Percentiles rank a stretch among this genome's conserved stretches.
These are phyloP conservation scores for Chlorociboria aeruginascens DNA, from an alignment of 495 filamentous ascomycete genomes.

Conservation along the genomic window DNA sequence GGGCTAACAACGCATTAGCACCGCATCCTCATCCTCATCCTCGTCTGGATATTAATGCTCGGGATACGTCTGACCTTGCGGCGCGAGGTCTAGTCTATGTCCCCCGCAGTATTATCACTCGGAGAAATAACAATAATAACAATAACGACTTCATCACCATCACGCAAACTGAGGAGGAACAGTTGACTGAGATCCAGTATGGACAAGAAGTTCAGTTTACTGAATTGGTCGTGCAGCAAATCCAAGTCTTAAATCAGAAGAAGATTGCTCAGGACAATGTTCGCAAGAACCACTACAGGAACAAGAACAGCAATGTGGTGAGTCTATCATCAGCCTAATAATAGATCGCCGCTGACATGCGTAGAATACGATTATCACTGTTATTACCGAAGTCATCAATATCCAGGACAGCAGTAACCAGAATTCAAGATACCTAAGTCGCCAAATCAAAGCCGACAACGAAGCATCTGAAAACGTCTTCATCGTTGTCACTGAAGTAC, in stretches of 20 bases:
- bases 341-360: not conserved
- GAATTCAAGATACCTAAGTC: constrained; percentile 12
- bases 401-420: constrained; percentile 4
- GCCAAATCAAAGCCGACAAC: constrained; percentile 12
- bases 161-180: not conserved
- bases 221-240: constrained; percentile 7
- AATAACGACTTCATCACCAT: constrained; percentile 1
- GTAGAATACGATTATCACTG: constrained; percentile 16
- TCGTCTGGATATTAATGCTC: constrained; percentile 2
- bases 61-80: not conserved
- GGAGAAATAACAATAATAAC: constrained; percentile 6
- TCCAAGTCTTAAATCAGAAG: constrained; percentile 7
- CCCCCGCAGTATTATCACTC: constrained; percentile 2
- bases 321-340: not conserved
- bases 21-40: constrained; percentile 8
- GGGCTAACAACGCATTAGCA: constrained; percentile 5
- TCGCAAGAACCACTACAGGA: constrained; percentile 16
- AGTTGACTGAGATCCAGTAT: constrained; percentile 3
- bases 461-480: constrained; percentile 2
- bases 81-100: constrained; percentile 10
- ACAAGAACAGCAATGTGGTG: constrained; percentile 17
- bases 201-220: constrained; percentile 5
- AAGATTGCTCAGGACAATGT: constrained; percentile 12
- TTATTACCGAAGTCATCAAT: constrained; percentile 13
- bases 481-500: constrained; percentile 5